phyloP scores from a whole-genome alignment of 1,284 basidiomycete species.

The Coriolopsis trogii region DNA sequence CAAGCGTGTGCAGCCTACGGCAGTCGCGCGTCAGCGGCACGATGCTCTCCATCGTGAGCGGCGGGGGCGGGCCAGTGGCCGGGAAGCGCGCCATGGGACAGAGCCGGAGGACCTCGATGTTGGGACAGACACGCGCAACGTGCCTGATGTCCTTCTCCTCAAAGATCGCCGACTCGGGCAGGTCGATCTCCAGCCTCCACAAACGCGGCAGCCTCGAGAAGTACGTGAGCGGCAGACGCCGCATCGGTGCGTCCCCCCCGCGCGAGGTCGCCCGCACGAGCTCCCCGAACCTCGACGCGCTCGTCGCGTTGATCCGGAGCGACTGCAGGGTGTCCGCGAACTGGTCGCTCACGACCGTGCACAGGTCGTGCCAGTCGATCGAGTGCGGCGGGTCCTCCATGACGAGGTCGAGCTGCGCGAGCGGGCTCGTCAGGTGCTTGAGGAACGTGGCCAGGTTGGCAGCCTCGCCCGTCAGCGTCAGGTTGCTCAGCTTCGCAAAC shows the following conservation, averaged over 20 bases:
- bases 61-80: conserved; percentile 48
- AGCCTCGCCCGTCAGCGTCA: conserved; percentile 70
- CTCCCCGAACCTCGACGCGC: conserved; percentile 65
- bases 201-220: conserved; percentile 57
- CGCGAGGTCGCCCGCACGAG: conserved; percentile 67
- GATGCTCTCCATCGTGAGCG: conserved; percentile 49
- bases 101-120: conserved; percentile 63
- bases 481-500: conserved; percentile 57
- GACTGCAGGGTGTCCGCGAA: conserved; percentile 62
- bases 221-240: conserved; percentile 60
- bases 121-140: conserved; percentile 63
- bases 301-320: conserved; percentile 61
- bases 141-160: conserved; percentile 57
- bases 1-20: conserved; percentile 61
- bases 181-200: conserved; percentile 67
- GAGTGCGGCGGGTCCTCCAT: conserved; percentile 76
- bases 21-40: conserved; percentile 60
- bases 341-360: conserved; percentile 58
- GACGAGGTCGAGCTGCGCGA: conserved; percentile 66
- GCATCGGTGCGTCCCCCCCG: conserved; percentile 45
- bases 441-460: conserved; percentile 70
- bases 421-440: conserved; percentile 60
- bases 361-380: conserved; percentile 73
- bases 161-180: conserved; percentile 73
- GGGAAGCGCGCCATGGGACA: conserved; percentile 71